phyloP scores from a whole-genome alignment of 768 basidiomycete genomes.

The Mycena rebaudengoi region DNA sequence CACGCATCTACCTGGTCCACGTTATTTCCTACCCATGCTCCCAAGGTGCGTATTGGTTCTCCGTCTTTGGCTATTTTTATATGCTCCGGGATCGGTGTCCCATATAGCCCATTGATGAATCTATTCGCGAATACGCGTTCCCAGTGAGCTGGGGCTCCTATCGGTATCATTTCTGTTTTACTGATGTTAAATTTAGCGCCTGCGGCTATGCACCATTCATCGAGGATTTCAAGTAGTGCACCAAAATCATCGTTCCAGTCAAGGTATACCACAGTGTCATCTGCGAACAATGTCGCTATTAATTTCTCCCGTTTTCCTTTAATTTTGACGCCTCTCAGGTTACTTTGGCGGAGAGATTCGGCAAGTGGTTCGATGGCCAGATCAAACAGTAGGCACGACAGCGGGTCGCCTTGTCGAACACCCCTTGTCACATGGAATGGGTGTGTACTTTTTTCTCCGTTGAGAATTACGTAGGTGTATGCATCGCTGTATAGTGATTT shows the following conservation, averaged over 20 bases:
- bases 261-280: conserved; percentile 10
- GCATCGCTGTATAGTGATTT: neutral
- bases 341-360: neutral
- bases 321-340: neutral
- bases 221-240: no score
- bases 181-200: no score
- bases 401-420: neutral
- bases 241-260: neutral
- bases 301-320: no score
- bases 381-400: neutral
- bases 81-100: no score
- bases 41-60: conserved; percentile 1
- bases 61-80: neutral
- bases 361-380: neutral
- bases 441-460: neutral
- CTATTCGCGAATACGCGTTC: no score
- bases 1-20: conserved; percentile 1
- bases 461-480: neutral
- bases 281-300: conserved; percentile 1
- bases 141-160: no score
- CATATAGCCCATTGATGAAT: no score
- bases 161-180: no score
- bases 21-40: conserved; percentile 4
- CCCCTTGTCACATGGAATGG: neutral
- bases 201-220: no score